These are phyloP conservation scores for Trichoderma atrobrunneum DNA, from an alignment of 2,329 filamentous ascomycete species.

Conservation along the genomic window DNA sequence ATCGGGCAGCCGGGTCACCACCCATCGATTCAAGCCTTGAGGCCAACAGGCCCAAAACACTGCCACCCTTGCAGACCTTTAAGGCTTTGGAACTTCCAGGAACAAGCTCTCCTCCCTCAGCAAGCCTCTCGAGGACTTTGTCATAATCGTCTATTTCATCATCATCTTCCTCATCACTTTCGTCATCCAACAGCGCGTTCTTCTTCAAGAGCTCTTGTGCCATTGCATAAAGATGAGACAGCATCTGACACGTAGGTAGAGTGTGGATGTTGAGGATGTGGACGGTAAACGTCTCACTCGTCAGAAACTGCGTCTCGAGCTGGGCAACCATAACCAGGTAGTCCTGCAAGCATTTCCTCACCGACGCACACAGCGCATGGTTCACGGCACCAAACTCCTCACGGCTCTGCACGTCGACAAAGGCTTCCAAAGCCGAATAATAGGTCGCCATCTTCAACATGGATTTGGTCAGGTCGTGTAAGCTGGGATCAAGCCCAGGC, in stretches of 20 bases:
- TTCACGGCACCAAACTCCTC: constrained; percentile 94
- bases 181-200: constrained; percentile 83
- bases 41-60: constrained; percentile 85
- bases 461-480: constrained; percentile 80
- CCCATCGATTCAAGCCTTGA: constrained; percentile 84
- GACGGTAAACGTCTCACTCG: constrained; percentile 83
- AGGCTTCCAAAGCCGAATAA: constrained; percentile 85
- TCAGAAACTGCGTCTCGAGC: constrained; percentile 87
- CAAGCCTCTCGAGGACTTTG: constrained; percentile 85
- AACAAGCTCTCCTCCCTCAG: constrained; percentile 79
- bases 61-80: constrained; percentile 95
- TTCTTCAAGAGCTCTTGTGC: constrained; percentile 83
- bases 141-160: constrained; percentile 80
- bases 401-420: constrained; percentile 89
- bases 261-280: constrained; percentile 92
- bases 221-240: constrained; percentile 84
- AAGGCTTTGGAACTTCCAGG: constrained; percentile 78
- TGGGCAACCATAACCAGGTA: constrained; percentile 92
- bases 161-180: constrained; percentile 67
- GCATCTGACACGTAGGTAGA: constrained; percentile 84
- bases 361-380: constrained; percentile 92
- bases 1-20: constrained; percentile 83
- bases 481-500: constrained; percentile 81
- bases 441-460: constrained; percentile 95
- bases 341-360: constrained; percentile 87